These are phyloP conservation scores for Phytomonas francai DNA, from an alignment of 208 protist species.

Conservation along the genomic window DNA sequence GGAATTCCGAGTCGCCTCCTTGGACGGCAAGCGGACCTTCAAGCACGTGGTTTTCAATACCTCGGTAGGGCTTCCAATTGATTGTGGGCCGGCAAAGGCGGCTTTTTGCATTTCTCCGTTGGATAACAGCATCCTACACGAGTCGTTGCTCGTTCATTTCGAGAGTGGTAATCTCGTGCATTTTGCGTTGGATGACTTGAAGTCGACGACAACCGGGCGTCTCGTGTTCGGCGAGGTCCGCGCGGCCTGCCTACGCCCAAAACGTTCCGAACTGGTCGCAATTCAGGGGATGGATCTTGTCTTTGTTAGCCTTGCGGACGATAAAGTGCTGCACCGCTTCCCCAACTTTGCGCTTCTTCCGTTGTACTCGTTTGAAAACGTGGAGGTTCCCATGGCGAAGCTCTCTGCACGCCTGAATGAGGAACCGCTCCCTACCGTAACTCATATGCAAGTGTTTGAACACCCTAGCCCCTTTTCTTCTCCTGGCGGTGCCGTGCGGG, in stretches of 20 bases:
- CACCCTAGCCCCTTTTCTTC: too few relatives aligned
- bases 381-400: conserved; percentile 19
- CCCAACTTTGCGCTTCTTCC: conserved; percentile 52
- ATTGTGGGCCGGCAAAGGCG: background rate
- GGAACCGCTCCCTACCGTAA: conserved; percentile 40
- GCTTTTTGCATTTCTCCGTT: conserved; percentile 14
- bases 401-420: conserved; percentile 24
- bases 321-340: conserved; percentile 19
- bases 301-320: conserved; percentile 27
- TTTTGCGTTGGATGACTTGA: conserved; percentile 9
- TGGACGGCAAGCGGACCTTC: conserved; percentile 37
- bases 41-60: conserved; percentile 10
- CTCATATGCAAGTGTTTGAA: conserved; percentile 47
- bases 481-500: too few relatives aligned
- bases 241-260: background rate
- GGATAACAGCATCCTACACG: conserved; percentile 11
- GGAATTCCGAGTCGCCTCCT: conserved; percentile 52
- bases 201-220: conserved; percentile 4
- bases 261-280: conserved; percentile 27
- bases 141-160: conserved; percentile 28
- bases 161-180: conserved; percentile 17
- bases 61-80: conserved; percentile 9
- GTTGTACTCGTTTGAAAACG: conserved; percentile 25
- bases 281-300: conserved; percentile 32
- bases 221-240: conserved; percentile 27